Conservation (phyloP, 768 basidiomycete genomes). For the Phanerochaete carnosa region DNA sequence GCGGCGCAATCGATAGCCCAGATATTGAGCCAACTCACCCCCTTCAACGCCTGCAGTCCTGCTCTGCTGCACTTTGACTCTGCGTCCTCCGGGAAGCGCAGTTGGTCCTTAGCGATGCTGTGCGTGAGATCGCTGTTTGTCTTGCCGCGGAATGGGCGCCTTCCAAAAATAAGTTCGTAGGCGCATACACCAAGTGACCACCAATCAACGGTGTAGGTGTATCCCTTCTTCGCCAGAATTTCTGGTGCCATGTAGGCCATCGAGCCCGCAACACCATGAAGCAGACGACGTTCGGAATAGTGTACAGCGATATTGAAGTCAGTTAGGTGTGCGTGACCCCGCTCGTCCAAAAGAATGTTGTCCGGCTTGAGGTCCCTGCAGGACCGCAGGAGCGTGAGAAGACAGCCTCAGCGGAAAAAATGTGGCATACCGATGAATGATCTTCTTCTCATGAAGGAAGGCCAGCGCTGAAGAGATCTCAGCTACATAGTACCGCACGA, state of each 20-base stretch:
- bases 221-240: conserved; percentile 91
- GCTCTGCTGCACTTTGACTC: conserved; percentile 71
- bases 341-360: conserved; percentile 94
- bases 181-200: conserved; percentile 95
- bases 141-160: conserved; percentile 89
- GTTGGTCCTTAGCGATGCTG: conserved; percentile 82
- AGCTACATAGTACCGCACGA: conserved; percentile 85
- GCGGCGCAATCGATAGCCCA: not conserved
- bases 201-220: conserved; percentile 94
- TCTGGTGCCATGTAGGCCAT: conserved; percentile 99
- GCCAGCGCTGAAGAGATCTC: conserved; percentile 85
- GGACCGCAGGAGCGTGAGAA: conserved; percentile 22
- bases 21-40: conserved; percentile 47
- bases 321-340: conserved; percentile 92
- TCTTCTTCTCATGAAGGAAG: conserved; percentile 88
- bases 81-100: conserved; percentile 90
- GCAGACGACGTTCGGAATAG: conserved; percentile 78
- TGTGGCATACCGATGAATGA: conserved; percentile 85
- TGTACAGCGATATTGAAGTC: conserved; percentile 99
- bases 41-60: conserved; percentile 77
- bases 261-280: conserved; percentile 92
- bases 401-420: conserved; percentile 16
- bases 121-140: conserved; percentile 92
- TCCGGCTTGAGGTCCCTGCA: conserved; percentile 93
- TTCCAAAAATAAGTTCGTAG: conserved; percentile 89